Conservation (phyloP, 768 basidiomycete species). For the Cystobasidium tubakii region DNA sequence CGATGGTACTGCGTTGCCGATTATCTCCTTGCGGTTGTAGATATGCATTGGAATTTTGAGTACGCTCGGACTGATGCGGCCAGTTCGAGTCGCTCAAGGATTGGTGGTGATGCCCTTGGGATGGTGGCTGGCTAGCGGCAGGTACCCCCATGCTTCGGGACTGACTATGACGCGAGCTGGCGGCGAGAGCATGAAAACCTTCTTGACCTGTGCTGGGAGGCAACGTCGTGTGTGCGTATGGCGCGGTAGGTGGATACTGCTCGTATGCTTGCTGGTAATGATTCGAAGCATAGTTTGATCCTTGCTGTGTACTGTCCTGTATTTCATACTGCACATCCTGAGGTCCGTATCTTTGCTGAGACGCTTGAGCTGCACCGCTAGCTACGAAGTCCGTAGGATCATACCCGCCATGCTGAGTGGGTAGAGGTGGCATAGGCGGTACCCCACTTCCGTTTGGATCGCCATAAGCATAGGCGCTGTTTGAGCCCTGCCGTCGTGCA, state of each 20-base stretch:
- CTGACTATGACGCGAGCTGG: not conserved
- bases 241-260: not conserved
- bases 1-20: not conserved
- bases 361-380: not conserved
- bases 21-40: not conserved
- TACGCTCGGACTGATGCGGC: not conserved
- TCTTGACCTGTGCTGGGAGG: not conserved
- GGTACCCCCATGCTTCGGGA: not conserved
- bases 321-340: not conserved
- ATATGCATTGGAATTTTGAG: not conserved
- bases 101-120: not conserved
- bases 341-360: not conserved
- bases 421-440: not conserved
- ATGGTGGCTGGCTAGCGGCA: not conserved
- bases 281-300: not conserved
- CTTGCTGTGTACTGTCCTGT: not conserved
- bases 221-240: not conserved
- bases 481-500: not conserved
- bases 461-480: not conserved
- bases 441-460: not conserved
- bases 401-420: not conserved
- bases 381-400: not conserved
- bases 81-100: not conserved
- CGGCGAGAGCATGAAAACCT: not conserved
- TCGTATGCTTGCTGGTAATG: not conserved